Base-by-base conservation (phyloP, 106 monocot species). In the Acorus calamus region DNA sequence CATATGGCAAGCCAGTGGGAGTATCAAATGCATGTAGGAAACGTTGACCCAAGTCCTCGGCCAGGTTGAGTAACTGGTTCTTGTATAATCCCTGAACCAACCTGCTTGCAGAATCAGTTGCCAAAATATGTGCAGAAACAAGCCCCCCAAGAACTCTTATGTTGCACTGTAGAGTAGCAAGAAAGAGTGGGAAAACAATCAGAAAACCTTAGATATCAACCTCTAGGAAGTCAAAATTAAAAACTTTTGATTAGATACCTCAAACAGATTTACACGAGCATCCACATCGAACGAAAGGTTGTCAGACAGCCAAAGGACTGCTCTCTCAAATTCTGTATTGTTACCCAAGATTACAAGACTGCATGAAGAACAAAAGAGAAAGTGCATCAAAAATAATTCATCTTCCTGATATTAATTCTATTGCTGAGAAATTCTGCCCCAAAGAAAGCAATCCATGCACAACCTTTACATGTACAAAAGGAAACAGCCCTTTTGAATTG, bases 131-230 rank as follows among this genome's bases (percentile, higher is more conserved):
- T 59, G 89, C 89, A 74, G 93, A 93, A 66, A 93, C 70, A 89
- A 93, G 85, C 62, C 93, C 93, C 53, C 93, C 93, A 66, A 93
- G 89, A 79, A 93, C 81, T 81, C 93, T 78, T 89, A 93, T 93
- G 77, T 93, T 93, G 78, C 88, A 86, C 93, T 93, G 74, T 66
- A 88, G 65, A 77, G 57, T 73, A 57, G 69, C 47, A 14, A 78
- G 53, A 74, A 76, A 58, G 28, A 67, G 46, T 49, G 49, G 57
- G 46, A 66, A 75, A 65, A 68, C 14, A 5, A 66, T 68, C 56
- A 57, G 45, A 47, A 58, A 41, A 7, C 28, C 28, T 28, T 28
- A 28, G 28, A 28, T 28, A 28, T 28, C 10, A 53, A 42, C 43
- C 3, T 59, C 50, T 10, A 4, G 45, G 44, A 49, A 13, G 10